These are phyloP conservation scores for Cladophialophora exuberans DNA, from an alignment of 2,329 filamentous ascomycete species.

Conservation along the genomic window DNA sequence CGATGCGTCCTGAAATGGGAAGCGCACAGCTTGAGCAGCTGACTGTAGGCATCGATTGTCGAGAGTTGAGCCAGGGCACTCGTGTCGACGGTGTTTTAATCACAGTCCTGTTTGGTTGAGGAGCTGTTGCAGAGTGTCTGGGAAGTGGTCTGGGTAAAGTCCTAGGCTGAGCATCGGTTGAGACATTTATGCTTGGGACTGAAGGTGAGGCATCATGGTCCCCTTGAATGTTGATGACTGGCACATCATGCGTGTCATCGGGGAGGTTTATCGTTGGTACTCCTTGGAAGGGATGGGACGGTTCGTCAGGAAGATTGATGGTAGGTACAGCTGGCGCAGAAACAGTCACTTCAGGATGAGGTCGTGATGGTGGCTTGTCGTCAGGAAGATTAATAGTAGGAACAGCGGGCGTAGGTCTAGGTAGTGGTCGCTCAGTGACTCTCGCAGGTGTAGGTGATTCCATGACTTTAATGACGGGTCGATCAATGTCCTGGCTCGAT, in stretches of 20 bases:
- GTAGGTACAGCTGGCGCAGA: conserved; percentile 42
- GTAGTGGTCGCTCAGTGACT: conserved; percentile 17
- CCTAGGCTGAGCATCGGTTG: conserved; percentile 7
- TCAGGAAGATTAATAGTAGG: conserved; percentile 27
- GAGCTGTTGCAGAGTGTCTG: conserved; percentile 36
- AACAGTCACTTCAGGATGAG: conserved; percentile 55
- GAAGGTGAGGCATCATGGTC: not conserved
- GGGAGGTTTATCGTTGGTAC: conserved; percentile 17
- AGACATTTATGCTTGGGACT: conserved; percentile 16
- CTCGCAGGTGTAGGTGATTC: conserved; percentile 17
- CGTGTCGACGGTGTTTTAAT: conserved; percentile 36
- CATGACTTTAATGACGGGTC: conserved; percentile 29
- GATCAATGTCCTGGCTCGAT: conserved; percentile 34
- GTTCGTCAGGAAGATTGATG: conserved; percentile 38
- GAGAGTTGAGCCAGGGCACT: conserved; percentile 36
- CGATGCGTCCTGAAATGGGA: conserved; percentile 87
- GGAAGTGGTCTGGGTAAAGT: conserved; percentile 25
- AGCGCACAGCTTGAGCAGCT: conserved; percentile 82
- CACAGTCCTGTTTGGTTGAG: conserved; percentile 40
- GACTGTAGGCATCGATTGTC: conserved; percentile 60
- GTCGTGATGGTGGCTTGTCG: not conserved
- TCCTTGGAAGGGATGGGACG: not conserved
- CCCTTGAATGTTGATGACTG: conserved; percentile 9
- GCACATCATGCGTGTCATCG: conserved; percentile 10
- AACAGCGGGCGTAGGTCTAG: conserved; percentile 20